These are phyloP conservation scores for Dryas alaskensis DNA, from an alignment of 306 rosid genomes.

Conservation along the genomic window DNA sequence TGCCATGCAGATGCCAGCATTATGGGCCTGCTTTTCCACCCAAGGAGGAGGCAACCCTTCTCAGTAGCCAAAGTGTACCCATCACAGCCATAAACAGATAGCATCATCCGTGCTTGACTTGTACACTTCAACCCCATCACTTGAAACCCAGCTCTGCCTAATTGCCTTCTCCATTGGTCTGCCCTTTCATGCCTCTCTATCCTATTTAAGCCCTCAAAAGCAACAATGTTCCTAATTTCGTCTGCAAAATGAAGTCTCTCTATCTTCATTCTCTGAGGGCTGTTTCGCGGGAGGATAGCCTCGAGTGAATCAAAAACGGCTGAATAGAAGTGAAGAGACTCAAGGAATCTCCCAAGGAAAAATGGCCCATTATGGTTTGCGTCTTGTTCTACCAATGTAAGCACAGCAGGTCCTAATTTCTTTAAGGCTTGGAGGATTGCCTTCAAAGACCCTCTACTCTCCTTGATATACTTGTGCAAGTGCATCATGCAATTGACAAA, in stretches of 20 bases:
- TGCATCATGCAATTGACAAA: constrained; percentile 56
- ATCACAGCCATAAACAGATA: constrained; percentile 70
- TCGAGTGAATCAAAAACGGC: constrained; percentile 78
- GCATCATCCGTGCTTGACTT: constrained; percentile 70
- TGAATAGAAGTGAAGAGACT: constrained; percentile 73
- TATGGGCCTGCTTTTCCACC: constrained; percentile 74
- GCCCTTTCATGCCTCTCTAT: constrained; percentile 68
- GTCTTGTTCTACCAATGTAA: constrained; percentile 73
- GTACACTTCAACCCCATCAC: constrained; percentile 61
- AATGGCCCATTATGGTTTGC: constrained; percentile 84
- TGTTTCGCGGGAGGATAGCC: constrained; percentile 50
- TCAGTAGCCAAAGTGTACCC: constrained; percentile 59
- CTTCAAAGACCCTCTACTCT: constrained; percentile 66
- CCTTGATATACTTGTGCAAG: constrained; percentile 60
- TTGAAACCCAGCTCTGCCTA: constrained; percentile 69
- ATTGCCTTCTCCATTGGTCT: constrained; percentile 71
- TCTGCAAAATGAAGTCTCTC: constrained; percentile 58
- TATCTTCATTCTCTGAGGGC: constrained; percentile 58
- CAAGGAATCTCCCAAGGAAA: constrained; percentile 74
- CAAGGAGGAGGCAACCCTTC: constrained; percentile 69
- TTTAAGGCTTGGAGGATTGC: constrained; percentile 63
- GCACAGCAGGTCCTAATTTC: constrained; percentile 48
- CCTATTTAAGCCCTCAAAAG: constrained; percentile 57
- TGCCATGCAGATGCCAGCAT: constrained; percentile 84
- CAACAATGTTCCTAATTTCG: constrained; percentile 56